Conservation (phyloP, 192 early-diverging fungal species). For the Thamnidium elegans region DNA sequence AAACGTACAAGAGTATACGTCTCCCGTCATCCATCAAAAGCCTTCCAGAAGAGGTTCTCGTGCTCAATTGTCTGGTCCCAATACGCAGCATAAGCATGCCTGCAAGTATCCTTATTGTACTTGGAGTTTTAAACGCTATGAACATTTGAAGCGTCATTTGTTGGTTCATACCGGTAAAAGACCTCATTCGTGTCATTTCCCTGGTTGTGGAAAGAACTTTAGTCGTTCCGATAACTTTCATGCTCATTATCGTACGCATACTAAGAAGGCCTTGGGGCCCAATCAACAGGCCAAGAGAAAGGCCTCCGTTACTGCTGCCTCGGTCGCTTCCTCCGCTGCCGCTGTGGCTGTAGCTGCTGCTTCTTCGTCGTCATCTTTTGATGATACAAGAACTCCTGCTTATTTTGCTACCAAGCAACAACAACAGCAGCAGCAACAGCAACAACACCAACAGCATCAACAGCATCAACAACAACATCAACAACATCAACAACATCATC, state of each 20-base stretch:
- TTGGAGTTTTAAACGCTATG: conserved; percentile 74
- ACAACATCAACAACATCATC: conserved; percentile 4
- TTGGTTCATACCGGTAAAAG: conserved; percentile 75
- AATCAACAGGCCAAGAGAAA: not conserved
- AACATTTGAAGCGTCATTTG: conserved; percentile 80
- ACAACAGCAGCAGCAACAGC: conserved; percentile 18
- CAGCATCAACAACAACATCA: conserved; percentile 3
- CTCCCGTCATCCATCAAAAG: not conserved
- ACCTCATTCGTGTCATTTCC: conserved; percentile 64
- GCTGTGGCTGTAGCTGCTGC: conserved; percentile 7
- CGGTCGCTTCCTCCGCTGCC: not conserved
- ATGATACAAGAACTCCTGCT: not conserved
- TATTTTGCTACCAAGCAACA: conserved; percentile 20
- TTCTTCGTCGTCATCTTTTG: not conserved
- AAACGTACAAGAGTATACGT: conserved; percentile 18
- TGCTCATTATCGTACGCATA: conserved; percentile 71
- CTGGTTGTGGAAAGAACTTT: conserved; percentile 77
- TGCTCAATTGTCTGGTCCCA: conserved; percentile 11
- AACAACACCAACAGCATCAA: conserved; percentile 1
- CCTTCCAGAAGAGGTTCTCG: conserved; percentile 17
- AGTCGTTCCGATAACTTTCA: conserved; percentile 76
- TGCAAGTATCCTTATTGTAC: conserved; percentile 45
- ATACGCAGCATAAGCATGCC: conserved; percentile 39
- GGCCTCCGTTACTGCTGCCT: not conserved
- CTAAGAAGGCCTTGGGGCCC: conserved; percentile 43